A percentile compares a stretch with the other conserved stretches of the same genome.
Evolutionary conservation across 139 green algal species (phyloP).

Genomic region (Chlamydomonas eustigma): DNA sequence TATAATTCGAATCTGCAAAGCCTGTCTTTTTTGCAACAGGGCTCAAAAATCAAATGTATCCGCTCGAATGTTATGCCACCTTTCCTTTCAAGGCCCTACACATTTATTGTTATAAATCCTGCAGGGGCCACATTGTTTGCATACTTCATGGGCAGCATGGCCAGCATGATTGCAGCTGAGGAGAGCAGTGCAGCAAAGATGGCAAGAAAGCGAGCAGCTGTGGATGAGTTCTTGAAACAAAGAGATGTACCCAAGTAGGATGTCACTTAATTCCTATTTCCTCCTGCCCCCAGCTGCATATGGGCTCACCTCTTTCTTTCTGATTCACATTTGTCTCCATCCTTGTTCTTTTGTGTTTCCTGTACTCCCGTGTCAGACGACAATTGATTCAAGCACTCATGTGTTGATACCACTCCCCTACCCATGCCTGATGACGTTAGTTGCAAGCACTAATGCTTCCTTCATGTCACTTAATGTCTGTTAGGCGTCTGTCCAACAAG

Average conservation of each 20-base stretch:
- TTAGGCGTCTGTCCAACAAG: background rate
- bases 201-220: background rate
- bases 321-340: too few species aligned
- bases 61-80: background rate
- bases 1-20: too few species aligned
- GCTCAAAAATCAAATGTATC: too few species aligned
- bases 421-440: too few species aligned
- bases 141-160: conserved; percentile 10
- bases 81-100: background rate
- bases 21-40: too few species aligned
- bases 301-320: background rate
- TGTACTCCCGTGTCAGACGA: too few species aligned
- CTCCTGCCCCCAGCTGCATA: background rate
- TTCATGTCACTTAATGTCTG: too few species aligned
- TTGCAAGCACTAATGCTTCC: too few species aligned
- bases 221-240: conserved; percentile 7
- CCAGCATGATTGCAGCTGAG: background rate
- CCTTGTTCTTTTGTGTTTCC: too few species aligned
- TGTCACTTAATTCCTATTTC: background rate
- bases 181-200: background rate
- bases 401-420: too few species aligned
- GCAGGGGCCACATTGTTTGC: conserved; percentile 4
- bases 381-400: too few species aligned
- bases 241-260: background rate
- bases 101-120: too few species aligned